Evolutionary conservation across 495 filamentous ascomycete genomes (phyloP).

Genomic region (Hypoxylon rickii): DNA sequence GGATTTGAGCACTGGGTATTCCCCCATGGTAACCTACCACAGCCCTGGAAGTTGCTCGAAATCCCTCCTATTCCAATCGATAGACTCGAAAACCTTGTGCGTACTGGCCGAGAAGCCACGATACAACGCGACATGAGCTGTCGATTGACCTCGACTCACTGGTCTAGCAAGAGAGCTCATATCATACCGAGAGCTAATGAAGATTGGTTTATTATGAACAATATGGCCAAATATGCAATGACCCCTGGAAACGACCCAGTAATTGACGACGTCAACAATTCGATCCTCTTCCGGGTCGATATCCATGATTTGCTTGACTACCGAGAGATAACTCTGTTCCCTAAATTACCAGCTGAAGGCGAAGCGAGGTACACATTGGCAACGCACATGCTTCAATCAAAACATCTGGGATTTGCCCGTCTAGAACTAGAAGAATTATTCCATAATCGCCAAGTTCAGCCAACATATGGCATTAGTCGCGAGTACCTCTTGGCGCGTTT

Average conservation of each 20-base stretch:
- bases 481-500: too few relatives aligned
- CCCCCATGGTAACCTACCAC: conserved; percentile 6
- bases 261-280: neutral
- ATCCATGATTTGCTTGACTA: neutral
- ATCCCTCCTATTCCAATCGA: neutral
- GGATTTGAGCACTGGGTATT: conserved; percentile 10
- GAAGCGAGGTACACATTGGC: too few relatives aligned
- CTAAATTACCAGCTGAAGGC: too few relatives aligned
- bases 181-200: neutral
- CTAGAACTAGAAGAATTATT: too few relatives aligned
- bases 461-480: too few relatives aligned
- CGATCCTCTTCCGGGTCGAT: neutral
- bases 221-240: neutral
- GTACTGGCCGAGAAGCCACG: neutral
- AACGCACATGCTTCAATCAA: too few relatives aligned
- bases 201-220: neutral
- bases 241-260: too few relatives aligned
- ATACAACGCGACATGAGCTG: neutral
- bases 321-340: neutral
- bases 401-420: too few relatives aligned
- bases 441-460: too few relatives aligned
- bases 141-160: neutral
- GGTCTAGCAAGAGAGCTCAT: neutral
- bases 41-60: neutral
- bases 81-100: neutral